Percentiles rank a stretch among this genome's conserved stretches.
Conservation (phyloP, 371 early-diverging fungal species). For the Apophysomyces variabilis region DNA sequence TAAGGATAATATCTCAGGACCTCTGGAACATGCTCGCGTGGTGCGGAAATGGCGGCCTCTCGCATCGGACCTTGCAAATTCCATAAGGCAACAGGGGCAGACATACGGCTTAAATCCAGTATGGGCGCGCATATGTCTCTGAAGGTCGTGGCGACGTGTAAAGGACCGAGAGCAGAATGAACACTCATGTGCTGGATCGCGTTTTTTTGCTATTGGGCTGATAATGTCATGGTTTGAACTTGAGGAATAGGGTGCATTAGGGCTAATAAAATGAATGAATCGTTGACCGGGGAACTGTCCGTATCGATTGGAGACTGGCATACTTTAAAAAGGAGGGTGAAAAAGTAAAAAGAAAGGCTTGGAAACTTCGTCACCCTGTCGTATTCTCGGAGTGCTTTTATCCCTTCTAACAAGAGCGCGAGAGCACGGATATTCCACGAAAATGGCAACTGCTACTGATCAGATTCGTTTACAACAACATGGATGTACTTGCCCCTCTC, state of each 20-base stretch:
- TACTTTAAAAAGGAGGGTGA: conserved; percentile 2
- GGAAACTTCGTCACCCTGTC: background rate
- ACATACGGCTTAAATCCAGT: conserved; percentile 58
- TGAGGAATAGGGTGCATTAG: background rate
- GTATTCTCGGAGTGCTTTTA: background rate
- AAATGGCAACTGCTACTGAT: conserved; percentile 9
- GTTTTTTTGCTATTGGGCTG: background rate
- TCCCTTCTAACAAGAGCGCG: background rate
- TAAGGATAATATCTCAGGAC: conserved; percentile 28
- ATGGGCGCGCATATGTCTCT: conserved; percentile 61
- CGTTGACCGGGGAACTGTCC: background rate
- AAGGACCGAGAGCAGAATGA: conserved; percentile 33
- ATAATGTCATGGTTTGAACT: background rate
- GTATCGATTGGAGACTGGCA: background rate
- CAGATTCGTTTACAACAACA: conserved; percentile 5
- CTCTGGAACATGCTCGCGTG: conserved; percentile 39
- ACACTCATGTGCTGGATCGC: background rate
- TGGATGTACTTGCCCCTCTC: background rate
- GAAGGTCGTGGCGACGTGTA: conserved; percentile 58
- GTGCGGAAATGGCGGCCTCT: conserved; percentile 53
- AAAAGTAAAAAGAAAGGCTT: conserved; percentile 1
- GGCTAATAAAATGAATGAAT: conserved; percentile 6
- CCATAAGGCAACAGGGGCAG: conserved; percentile 54
- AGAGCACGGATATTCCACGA: conserved; percentile 1
- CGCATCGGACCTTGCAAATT: conserved; percentile 63